Conservation (phyloP, 1,284 basidiomycete genomes). For the Trichosporon sp. region DNA sequence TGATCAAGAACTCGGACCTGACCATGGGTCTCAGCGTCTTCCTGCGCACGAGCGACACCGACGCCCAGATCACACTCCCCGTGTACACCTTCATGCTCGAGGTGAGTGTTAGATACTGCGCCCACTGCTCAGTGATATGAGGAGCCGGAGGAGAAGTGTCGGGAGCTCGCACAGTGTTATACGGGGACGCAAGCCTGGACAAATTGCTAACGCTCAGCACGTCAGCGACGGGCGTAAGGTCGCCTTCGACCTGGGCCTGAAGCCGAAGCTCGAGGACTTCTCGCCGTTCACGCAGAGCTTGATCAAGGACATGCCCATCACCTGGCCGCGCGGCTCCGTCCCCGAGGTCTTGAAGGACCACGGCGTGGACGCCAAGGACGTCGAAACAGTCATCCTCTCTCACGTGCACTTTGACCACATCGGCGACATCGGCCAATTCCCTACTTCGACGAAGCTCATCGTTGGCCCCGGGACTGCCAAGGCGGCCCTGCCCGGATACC, state of each 20-base stretch:
- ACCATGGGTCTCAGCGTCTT: conserved; percentile 32
- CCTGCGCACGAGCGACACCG: conserved; percentile 28
- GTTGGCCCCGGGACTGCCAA: conserved; percentile 24
- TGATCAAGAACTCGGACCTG: conserved; percentile 27
- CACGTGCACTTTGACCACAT: conserved; percentile 34
- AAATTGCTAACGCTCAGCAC: conserved; percentile 3
- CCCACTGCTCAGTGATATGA: too few relatives aligned
- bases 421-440: conserved; percentile 32
- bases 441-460: conserved; percentile 28
- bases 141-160: too few relatives aligned
- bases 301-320: conserved; percentile 30
- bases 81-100: conserved; percentile 31
- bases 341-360: conserved; percentile 22
- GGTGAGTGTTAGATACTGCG: conserved; percentile 12
- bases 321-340: conserved; percentile 21
- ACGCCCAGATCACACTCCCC: conserved; percentile 19
- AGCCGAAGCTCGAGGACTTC: conserved; percentile 28
- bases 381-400: conserved; percentile 27
- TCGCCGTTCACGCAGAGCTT: conserved; percentile 28
- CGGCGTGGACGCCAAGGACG: conserved; percentile 19
- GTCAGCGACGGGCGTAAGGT: conserved; percentile 21
- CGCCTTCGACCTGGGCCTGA: conserved; percentile 30
- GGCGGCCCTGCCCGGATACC: conserved; percentile 30
- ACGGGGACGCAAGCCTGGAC: too few relatives aligned
- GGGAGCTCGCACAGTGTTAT: too few relatives aligned